Evolutionary conservation across 148 eudicot species (phyloP), one percentile per base, ranked within the genome.

Genomic region (Selenicereus undatus): DNA sequence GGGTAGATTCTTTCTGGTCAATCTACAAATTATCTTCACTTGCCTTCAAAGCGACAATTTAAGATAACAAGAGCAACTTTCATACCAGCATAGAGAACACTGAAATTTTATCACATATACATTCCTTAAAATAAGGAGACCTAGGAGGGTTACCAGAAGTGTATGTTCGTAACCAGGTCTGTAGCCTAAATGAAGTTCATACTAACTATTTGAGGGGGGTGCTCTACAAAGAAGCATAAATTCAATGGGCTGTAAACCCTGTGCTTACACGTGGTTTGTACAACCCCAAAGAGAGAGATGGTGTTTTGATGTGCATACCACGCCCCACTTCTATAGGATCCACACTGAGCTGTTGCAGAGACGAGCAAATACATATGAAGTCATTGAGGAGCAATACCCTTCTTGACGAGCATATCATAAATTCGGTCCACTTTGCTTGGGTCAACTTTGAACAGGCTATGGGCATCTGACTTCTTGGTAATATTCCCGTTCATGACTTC

Each of bases 371-470:
- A 73, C 81, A 73, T 39, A 4, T 54, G 20, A 27, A 12, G 35
- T 88, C 86, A 90, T 74, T 86, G 78, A 60, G 80, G 92, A 21
- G 88, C 87, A 70, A 92, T 71, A 27, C 98, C 99, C 87, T 92
- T 97, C 82, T 88, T 89, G 83, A 89, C 80, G 78, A 91, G 92
- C 94, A 94, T 94, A 76, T 97, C 98, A 71, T 97, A 94, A 70
- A 97, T 91, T 80, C 88, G 82, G 84, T 97, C 99, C 16, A 97
- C 89, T 88, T 97, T 97, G 82, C 65, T 83, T 39, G 95, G 90
- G n/a, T 90, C 97, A 39, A 93, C 97, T 45, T 89, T 84, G 81
- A 97, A 90, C 79, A 92, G 84, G 48, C 81, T 52, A 77, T 91
- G 88, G 17, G 98, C 95, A 72, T 97, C 99, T 5, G 95, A 82